Percentiles rank a stretch among this genome's conserved stretches.
Evolutionary conservation across 2,329 filamentous ascomycete genomes (phyloP).

Genomic region (Teratosphaeriaceae sp.): DNA sequence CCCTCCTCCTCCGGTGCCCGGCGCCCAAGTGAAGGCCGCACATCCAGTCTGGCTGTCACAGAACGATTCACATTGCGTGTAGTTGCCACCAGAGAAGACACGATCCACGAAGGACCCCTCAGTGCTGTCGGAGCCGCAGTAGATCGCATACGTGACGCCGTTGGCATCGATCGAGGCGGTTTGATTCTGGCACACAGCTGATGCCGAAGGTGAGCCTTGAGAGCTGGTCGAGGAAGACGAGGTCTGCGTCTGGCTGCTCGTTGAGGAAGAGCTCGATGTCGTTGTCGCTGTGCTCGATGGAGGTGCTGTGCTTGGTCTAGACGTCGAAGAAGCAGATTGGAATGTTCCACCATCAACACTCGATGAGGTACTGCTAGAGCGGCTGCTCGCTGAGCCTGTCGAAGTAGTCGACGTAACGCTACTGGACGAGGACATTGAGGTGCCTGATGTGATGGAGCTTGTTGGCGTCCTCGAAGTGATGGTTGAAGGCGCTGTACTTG

Average conservation of each 20-base stretch:
- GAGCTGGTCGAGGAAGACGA: slow-evolving; percentile 4
- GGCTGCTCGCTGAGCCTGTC: no score
- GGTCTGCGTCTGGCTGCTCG: not conserved
- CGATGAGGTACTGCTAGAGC: not conserved
- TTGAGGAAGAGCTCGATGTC: slow-evolving; percentile 2
- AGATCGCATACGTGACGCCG: slow-evolving; percentile 10
- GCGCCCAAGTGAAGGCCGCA: slow-evolving; percentile 5
- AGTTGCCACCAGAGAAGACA: slow-evolving; percentile 7
- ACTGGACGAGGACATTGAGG: not conserved
- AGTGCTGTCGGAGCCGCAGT: slow-evolving; percentile 13
- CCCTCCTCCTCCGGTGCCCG: slow-evolving; percentile 2
- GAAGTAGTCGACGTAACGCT: no score
- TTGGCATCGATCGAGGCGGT: not conserved
- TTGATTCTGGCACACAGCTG: not conserved
- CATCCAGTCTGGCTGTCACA: slow-evolving; percentile 13
- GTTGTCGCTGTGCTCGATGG: slow-evolving; percentile 5
- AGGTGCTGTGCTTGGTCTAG: slow-evolving; percentile 1
- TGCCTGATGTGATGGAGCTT: not conserved
- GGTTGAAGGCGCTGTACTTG: not conserved
- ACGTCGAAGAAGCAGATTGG: not conserved
- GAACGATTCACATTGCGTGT: slow-evolving; percentile 12
- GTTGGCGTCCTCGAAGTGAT: not conserved
- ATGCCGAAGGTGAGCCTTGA: not conserved
- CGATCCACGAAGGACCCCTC: not conserved
- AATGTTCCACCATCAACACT: not conserved